Conservation (phyloP, 208 protist species). For the Lotmaria passim region DNA sequence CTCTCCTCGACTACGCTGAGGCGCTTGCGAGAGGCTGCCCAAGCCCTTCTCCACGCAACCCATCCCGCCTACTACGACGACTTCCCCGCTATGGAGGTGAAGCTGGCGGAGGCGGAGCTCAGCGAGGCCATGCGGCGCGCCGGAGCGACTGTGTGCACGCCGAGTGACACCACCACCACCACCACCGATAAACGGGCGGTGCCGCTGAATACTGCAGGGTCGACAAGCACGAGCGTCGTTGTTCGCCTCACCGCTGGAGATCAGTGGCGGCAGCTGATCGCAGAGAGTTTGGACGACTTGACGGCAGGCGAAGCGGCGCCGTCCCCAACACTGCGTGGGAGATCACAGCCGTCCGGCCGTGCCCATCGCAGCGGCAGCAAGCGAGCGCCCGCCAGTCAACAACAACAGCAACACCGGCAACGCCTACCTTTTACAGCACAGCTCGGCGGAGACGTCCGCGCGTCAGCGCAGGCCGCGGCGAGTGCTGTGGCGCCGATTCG, state of each 20-base stretch:
- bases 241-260: constrained; percentile 26
- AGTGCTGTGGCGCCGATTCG: not conserved
- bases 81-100: constrained; percentile 45
- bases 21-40: constrained; percentile 24
- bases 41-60: constrained; percentile 16
- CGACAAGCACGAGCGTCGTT: not conserved
- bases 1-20: constrained; percentile 40
- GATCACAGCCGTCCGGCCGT: not conserved
- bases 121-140: constrained; percentile 29
- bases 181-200: too few species aligned
- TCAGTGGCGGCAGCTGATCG: constrained; percentile 48
- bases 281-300: constrained; percentile 37
- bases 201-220: too few species aligned
- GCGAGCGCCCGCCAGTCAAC: not conserved
- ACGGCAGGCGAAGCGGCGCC: not conserved
- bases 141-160: constrained; percentile 10
- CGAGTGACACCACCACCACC: not conserved
- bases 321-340: not conserved
- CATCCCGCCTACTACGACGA: constrained; percentile 38
- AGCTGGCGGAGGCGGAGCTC: constrained; percentile 21
- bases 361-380: not conserved
- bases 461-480: not conserved
- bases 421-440: not conserved
- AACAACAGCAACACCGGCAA: not conserved
- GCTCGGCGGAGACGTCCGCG: not conserved